Base-by-base conservation (phyloP, 345 rosid genomes). In the Clausena lansium region DNA sequence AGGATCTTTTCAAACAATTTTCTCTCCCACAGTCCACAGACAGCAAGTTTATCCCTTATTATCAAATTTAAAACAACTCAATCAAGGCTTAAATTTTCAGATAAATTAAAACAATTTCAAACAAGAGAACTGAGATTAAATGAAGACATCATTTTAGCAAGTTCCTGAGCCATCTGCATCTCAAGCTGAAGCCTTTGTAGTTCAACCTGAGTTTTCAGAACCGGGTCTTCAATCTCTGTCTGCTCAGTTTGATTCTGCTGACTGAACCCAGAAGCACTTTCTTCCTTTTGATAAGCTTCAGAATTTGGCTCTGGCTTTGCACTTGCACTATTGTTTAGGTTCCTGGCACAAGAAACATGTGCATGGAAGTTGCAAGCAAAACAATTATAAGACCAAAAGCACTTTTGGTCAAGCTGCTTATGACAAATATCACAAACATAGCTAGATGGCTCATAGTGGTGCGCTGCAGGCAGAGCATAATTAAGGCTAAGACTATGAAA, bases 311-410 rank as follows among this genome's bases (percentile, higher is more conserved):
- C 32, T 11, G n/a, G n/a, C 28, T 30, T 35, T 25, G 39, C n/a
- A 47, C 58, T 39, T 59, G 45, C 82, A 69, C 50, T 71, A 67
- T 65, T 38, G 5, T 55, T 54, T 64, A 17, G 24, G 54, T 62
- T 54, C 67, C 79, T 79, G 60, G 76, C 83, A 76, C 85, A 85
- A 14, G 78, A 78, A 73, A 86, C 71, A 78, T 83, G 86, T 4
- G 71, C 20, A 24, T 81, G 73, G 63, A 76, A 85, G 75, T 59
- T 76, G 38, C 84, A 81, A 78, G 77, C 84, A 76, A 63, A 78
- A 78, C 88, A 85, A 58, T 83, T 83, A 54, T 83, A 85, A 39
- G 84, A 83, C 88, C 88, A 83, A 66, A 81, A 70, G 45, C 69
- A 11, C 75, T 85, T 85, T 38, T 63, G 69, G 65, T 85, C 86